Evolutionary conservation across 495 filamentous ascomycete genomes (phyloP), one percentile per base, ranked within the genome.

Genomic region (Cercophora samala): DNA sequence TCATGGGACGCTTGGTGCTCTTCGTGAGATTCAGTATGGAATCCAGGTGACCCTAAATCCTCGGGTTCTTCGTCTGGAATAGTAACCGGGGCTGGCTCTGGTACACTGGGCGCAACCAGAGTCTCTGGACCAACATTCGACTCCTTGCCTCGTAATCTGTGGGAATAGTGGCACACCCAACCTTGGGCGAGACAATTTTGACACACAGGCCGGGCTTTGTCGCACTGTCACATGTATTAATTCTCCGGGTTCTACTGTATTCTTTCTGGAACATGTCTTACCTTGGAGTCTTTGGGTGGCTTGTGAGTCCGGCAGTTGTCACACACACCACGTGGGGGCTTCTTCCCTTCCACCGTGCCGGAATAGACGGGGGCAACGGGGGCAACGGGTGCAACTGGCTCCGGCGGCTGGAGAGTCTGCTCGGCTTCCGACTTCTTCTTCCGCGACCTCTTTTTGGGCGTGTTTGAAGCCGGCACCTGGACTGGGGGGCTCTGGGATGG

Each of bases 121-220:
- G 22, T 61, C 6, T 66, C 25, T 29, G 62, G 54, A 8, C n/a
- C 51, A 21, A 56, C 60, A 4, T 56, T 60, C 23, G 42, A 62
- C 46, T 65, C 64, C 42, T 62, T 66, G 54, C 29, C 64, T 3
- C 64, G 32, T 64, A 70, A 65, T 42, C 62, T 65, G 6, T 69
- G 66, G 8, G 75, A 61, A 63, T 83, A 83, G 52, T 75, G 25
- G 58, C 81, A 83, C 19, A 67, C 60, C 5, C 69, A 58, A 0
- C 69, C 73, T 2, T 70, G 61, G 1, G 68, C 65, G 58, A 71
- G 18, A 60, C 81, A 83, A 24, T 73, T 64, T 17, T 74, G 72
- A 68, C 80, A 83, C 15, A 62, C 70, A 21, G 81, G 80, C 62
- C 75, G 75, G 18, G 69, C 71, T 56, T 79, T 80, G 22, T 78